These are phyloP conservation scores for Toxoplasma gondii DNA, from an alignment of 169 alveolate species.

Conservation along the genomic window DNA sequence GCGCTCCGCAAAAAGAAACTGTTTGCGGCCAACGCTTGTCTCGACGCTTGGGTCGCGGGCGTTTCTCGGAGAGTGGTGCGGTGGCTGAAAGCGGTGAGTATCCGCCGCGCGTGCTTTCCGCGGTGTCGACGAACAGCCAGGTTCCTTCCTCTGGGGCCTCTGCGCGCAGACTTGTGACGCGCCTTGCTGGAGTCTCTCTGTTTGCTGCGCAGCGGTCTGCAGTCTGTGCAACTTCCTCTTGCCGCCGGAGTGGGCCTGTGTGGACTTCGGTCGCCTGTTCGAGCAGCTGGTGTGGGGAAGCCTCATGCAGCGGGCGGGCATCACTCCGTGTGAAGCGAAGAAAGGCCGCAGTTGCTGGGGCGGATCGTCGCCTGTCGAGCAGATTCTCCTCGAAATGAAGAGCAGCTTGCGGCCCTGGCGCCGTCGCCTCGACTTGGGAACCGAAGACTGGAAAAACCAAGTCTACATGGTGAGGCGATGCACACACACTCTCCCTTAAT, in stretches of 20 bases:
- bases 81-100: too few relatives aligned
- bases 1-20: not conserved
- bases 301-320: conserved; percentile 51
- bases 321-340: not conserved
- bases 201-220: conserved; percentile 37
- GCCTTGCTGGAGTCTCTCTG: not conserved
- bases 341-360: conserved; percentile 7
- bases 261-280: conserved; percentile 49
- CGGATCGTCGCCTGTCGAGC: conserved; percentile 24
- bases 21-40: too few relatives aligned
- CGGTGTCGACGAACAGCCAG: too few relatives aligned
- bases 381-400: conserved; percentile 27
- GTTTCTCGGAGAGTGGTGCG: too few relatives aligned
- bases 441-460: conserved; percentile 53
- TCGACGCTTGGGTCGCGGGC: too few relatives aligned
- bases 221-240: conserved; percentile 20
- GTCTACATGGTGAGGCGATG: conserved; percentile 30
- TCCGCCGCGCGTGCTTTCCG: too few relatives aligned
- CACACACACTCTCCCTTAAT: not conserved
- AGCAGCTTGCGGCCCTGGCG: conserved; percentile 45
- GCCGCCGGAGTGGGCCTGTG: conserved; percentile 49
- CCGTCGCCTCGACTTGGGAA: conserved; percentile 30
- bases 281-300: conserved; percentile 61
- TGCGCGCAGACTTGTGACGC: not conserved
- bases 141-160: too few relatives aligned